Evolutionary conservation across 192 early-diverging fungal genomes (phyloP).

Genomic region (Podila minutissima): DNA sequence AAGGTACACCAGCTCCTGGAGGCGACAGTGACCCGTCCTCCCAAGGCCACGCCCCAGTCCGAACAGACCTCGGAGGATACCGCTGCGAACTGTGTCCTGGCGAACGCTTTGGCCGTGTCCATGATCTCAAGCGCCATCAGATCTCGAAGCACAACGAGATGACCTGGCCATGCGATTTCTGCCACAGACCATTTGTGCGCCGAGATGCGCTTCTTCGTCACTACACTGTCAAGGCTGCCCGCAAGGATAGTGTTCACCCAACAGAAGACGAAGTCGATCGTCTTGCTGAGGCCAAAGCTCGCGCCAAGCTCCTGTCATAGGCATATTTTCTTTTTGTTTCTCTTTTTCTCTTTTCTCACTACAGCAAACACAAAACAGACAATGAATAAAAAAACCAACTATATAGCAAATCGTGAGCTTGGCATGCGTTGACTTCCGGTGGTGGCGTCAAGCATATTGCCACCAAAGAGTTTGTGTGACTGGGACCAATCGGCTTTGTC

Average conservation of each 20-base stretch:
- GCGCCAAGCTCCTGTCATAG: slow-evolving; percentile 30
- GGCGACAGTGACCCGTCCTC: background rate
- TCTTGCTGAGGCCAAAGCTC: slow-evolving; percentile 38
- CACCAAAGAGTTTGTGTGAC: no score
- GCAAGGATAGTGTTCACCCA: slow-evolving; percentile 42
- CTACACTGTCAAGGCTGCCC: slow-evolving; percentile 42
- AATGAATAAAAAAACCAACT: no score
- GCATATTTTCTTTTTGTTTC: background rate
- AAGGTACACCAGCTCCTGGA: background rate
- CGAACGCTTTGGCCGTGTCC: slow-evolving; percentile 48
- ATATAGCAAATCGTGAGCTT: no score
- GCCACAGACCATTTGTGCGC: slow-evolving; percentile 44
- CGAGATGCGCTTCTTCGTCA: slow-evolving; percentile 43
- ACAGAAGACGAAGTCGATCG: slow-evolving; percentile 34
- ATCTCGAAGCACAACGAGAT: slow-evolving; percentile 51
- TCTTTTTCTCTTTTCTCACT: background rate
- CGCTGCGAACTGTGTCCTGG: slow-evolving; percentile 46
- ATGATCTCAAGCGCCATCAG: slow-evolving; percentile 47
- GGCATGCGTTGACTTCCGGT: no score
- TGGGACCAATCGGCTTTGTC: no score
- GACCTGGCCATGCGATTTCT: slow-evolving; percentile 52
- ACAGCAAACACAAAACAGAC: no score
- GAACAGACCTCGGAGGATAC: slow-evolving; percentile 25
- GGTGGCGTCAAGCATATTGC: no score
- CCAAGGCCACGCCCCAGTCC: background rate